These are phyloP conservation scores for Kwoniella bestiolae DNA, from an alignment of 768 basidiomycete genomes.

Conservation along the genomic window DNA sequence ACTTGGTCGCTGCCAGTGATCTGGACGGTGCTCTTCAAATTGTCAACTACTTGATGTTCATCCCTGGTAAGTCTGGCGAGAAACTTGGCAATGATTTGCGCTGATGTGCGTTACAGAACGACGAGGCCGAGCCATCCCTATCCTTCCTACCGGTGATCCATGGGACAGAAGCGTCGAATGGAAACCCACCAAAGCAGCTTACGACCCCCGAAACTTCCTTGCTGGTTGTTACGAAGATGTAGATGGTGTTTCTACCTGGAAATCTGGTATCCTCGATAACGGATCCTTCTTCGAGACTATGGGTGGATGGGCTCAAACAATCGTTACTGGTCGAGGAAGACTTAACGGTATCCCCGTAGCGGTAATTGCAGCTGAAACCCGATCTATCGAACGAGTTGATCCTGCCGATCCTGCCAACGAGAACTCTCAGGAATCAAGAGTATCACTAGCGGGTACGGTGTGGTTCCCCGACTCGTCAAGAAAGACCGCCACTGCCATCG, in stretches of 20 bases:
- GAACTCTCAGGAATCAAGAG: constrained; percentile 91
- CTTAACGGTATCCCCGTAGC: constrained; percentile 96
- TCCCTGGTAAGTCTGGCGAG: constrained; percentile 65
- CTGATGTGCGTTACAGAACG: constrained; percentile 42
- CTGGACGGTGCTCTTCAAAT: constrained; percentile 94
- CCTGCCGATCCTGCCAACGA: constrained; percentile 98
- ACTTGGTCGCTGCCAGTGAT: constrained; percentile 91
- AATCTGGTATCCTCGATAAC: constrained; percentile 94
- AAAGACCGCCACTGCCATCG: constrained; percentile 99
- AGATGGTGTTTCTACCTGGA: constrained; percentile 67
- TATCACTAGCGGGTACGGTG: constrained; percentile 97
- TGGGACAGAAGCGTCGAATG: constrained; percentile 96
- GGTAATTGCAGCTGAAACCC: constrained; percentile 86
- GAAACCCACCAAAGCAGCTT: constrained; percentile 82
- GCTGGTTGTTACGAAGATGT: constrained; percentile 87
- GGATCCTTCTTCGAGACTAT: constrained; percentile 98
- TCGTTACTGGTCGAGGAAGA: constrained; percentile 93
- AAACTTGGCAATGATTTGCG: constrained; percentile 4
- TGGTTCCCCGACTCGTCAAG: constrained; percentile 99
- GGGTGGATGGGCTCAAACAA: constrained; percentile 98
- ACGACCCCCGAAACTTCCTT: constrained; percentile 98
- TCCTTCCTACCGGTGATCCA: constrained; percentile 69
- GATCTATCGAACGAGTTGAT: constrained; percentile 92
- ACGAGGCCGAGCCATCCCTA: constrained; percentile 78
- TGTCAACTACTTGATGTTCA: constrained; percentile 90